Percentiles rank a stretch among this genome's conserved stretches.
Conservation (phyloP, 164 flowering plant genomes). For the Amborella trichopoda region DNA sequence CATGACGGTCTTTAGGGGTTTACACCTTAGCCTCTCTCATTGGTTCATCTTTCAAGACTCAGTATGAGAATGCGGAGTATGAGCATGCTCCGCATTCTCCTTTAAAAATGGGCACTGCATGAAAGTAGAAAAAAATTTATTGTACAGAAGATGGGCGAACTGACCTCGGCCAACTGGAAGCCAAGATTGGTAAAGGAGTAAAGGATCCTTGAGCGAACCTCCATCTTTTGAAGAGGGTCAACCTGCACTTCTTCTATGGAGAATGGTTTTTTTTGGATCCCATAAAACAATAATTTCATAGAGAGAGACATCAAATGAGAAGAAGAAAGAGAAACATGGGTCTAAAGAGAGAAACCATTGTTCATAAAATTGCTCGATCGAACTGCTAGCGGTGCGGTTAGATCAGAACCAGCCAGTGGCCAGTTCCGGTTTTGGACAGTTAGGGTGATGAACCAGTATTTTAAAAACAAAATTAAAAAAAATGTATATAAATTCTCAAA, state of each 20-base stretch:
- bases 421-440: too few relatives aligned
- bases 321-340: neutral
- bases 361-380: too few relatives aligned
- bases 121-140: neutral
- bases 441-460: too few relatives aligned
- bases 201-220: conserved; percentile 48
- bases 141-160: neutral
- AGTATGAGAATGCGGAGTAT: too few relatives aligned
- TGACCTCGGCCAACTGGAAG: conserved; percentile 63
- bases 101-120: conserved; percentile 54
- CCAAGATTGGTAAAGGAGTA: conserved; percentile 62
- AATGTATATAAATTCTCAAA: too few relatives aligned
- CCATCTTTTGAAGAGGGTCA: conserved; percentile 54
- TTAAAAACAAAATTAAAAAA: too few relatives aligned
- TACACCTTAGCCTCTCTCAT: conserved; percentile 35
- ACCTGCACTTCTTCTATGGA: conserved; percentile 46
- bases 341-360: neutral
- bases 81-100: conserved; percentile 50
- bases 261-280: conserved; percentile 36
- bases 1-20: conserved; percentile 43
- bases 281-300: conserved; percentile 43
- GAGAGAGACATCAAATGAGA: neutral
- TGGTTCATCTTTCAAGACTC: conserved; percentile 37
- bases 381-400: too few relatives aligned
- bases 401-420: too few relatives aligned